Evolutionary conservation across 1,284 basidiomycete species (phyloP).

Genomic region (Somion occarium): DNA sequence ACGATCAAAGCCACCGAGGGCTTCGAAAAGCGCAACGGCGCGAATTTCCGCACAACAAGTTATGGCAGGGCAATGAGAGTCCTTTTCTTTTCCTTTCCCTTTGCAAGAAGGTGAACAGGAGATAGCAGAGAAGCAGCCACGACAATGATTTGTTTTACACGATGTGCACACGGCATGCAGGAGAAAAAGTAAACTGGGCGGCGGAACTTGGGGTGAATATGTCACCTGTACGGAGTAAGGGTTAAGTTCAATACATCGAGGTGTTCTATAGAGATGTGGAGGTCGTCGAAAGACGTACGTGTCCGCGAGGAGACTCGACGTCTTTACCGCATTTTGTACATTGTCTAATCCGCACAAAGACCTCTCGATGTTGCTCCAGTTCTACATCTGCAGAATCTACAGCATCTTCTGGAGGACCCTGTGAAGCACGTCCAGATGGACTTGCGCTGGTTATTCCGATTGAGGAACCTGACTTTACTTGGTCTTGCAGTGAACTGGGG

Average conservation of each 20-base stretch:
- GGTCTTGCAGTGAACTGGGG: neutral
- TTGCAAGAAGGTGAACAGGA: conserved; percentile 37
- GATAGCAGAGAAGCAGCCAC: conserved; percentile 40
- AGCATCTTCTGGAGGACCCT: neutral
- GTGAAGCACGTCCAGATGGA: neutral
- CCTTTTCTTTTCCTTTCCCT: conserved; percentile 29
- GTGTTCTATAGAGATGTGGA: neutral
- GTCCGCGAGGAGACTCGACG: conserved; percentile 34
- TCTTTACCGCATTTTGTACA: conserved; percentile 34
- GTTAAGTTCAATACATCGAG: neutral
- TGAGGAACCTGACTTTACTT: conserved; percentile 1
- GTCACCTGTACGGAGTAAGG: conserved; percentile 35
- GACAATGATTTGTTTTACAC: conserved; percentile 42
- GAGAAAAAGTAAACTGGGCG: conserved; percentile 32
- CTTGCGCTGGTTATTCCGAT: neutral
- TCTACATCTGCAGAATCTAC: conserved; percentile 26
- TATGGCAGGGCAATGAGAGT: conserved; percentile 29
- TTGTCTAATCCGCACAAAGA: conserved; percentile 29
- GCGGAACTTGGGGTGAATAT: conserved; percentile 30
- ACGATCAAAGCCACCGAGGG: conserved; percentile 42
- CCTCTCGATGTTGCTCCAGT: conserved; percentile 25
- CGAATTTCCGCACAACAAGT: conserved; percentile 43
- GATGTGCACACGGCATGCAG: conserved; percentile 39
- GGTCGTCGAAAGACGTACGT: conserved; percentile 35
- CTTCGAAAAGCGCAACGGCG: conserved; percentile 46